These are phyloP conservation scores for Microsporum audouinii DNA, from an alignment of 2,329 filamentous ascomycete species.

Conservation along the genomic window DNA sequence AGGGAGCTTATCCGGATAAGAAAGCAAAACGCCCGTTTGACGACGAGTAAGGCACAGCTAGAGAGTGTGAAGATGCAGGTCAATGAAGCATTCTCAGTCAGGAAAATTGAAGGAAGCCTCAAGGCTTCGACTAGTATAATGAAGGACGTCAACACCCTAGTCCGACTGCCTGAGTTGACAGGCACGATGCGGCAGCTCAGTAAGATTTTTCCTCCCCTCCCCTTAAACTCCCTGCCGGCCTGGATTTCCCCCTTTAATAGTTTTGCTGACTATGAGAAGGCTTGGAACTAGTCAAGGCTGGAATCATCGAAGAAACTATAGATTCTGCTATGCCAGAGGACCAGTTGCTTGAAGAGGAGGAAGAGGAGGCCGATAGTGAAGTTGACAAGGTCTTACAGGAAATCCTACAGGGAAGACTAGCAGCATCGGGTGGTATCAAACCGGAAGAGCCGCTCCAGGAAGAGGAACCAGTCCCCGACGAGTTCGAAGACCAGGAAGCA, in stretches of 20 bases:
- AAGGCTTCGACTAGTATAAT: constrained; percentile 80
- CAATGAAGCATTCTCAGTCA: constrained; percentile 86
- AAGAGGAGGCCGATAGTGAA: constrained; percentile 69
- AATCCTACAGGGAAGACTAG: constrained; percentile 71
- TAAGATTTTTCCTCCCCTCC: not conserved
- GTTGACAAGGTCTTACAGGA: constrained; percentile 89
- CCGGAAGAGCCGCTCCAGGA: constrained; percentile 23
- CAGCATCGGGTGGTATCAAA: constrained; percentile 47
- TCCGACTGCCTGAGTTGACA: constrained; percentile 73
- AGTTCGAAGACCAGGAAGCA: constrained; percentile 76
- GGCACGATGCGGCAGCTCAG: constrained; percentile 67
- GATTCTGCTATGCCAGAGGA: constrained; percentile 69
- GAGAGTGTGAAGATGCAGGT: constrained; percentile 95
- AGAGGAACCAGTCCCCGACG: constrained; percentile 49
- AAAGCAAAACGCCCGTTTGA: constrained; percentile 59
- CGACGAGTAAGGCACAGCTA: constrained; percentile 83
- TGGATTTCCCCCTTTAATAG: constrained; percentile 21
- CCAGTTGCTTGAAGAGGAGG: constrained; percentile 57
- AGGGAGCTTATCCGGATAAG: constrained; percentile 75
- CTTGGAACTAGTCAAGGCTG: constrained; percentile 75
- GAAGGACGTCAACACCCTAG: constrained; percentile 85
- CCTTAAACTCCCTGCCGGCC: not conserved
- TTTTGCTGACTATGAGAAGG: constrained; percentile 27
- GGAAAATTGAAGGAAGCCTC: constrained; percentile 91
- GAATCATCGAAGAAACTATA: constrained; percentile 96